These are phyloP conservation scores for Fusarium chaquense DNA, from an alignment of 2,329 filamentous ascomycete species.

Conservation along the genomic window DNA sequence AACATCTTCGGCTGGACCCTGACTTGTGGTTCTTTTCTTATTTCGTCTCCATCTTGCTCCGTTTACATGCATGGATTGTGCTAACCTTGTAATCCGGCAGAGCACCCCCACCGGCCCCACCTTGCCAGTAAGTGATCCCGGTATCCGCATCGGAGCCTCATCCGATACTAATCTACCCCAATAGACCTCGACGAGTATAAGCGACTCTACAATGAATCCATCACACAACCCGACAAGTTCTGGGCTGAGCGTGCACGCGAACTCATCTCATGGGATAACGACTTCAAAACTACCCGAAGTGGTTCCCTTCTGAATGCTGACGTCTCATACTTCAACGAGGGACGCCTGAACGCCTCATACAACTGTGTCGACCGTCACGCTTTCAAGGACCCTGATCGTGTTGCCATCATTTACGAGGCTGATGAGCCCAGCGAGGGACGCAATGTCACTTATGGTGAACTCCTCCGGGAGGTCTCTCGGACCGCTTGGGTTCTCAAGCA, in stretches of 20 bases:
- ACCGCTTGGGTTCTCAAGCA: constrained; percentile 89
- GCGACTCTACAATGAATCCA: constrained; percentile 82
- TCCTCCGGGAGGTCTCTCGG: constrained; percentile 90
- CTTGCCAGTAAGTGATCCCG: constrained; percentile 65
- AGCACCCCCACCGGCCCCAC: constrained; percentile 78
- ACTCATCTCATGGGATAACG: constrained; percentile 87
- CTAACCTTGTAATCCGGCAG: constrained; percentile 60
- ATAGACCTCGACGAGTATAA: constrained; percentile 75
- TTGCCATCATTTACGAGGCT: constrained; percentile 98
- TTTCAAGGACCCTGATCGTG: constrained; percentile 90
- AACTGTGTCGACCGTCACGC: constrained; percentile 98
- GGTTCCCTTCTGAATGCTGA: constrained; percentile 85
- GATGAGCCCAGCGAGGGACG: constrained; percentile 90
- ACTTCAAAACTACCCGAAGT: constrained; percentile 89
- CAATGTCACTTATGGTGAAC: constrained; percentile 91
- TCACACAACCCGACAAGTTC: constrained; percentile 88
- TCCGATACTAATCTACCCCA: constrained; percentile 41
- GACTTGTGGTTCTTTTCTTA: constrained; percentile 21
- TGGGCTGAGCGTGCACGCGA: constrained; percentile 90
- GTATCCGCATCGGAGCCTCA: constrained; percentile 44
- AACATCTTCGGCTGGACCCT: constrained; percentile 11
- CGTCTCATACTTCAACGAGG: constrained; percentile 94
- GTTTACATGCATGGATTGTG: constrained; percentile 36
- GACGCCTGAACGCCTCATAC: constrained; percentile 93
- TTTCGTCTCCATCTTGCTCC: constrained; percentile 26